Evolutionary conservation across 148 eudicot species (phyloP).

Genomic region (Nepenthes gracilis): DNA sequence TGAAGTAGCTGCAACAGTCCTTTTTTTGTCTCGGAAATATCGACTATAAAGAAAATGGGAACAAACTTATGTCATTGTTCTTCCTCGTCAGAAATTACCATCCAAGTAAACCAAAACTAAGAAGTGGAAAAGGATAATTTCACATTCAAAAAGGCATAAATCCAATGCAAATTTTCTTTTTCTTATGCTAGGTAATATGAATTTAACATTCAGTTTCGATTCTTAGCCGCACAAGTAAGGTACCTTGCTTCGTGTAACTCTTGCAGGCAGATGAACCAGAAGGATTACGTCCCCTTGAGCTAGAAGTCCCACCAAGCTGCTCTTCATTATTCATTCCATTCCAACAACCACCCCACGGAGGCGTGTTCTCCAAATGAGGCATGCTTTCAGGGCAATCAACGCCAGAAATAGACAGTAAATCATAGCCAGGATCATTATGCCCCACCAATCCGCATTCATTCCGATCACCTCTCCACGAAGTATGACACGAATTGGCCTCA

Average conservation of each 20-base stretch:
- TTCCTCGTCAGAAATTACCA: too few relatives aligned
- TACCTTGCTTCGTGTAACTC: constrained; percentile 49
- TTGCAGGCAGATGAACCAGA: constrained; percentile 20
- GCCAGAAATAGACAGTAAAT: constrained; percentile 26
- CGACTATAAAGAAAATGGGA: too few relatives aligned
- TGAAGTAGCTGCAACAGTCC: too few relatives aligned
- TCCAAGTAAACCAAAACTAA: too few relatives aligned
- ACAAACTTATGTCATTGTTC: too few relatives aligned
- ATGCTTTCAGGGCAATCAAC: constrained; percentile 31
- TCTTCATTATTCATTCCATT: constrained; percentile 32
- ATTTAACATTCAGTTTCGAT: background rate
- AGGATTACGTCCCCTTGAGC: constrained; percentile 20
- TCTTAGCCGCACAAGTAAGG: background rate
- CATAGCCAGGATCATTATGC: constrained; percentile 25
- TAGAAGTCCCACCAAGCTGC: constrained; percentile 27
- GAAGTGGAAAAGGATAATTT: too few relatives aligned
- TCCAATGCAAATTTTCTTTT: background rate
- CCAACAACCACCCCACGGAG: constrained; percentile 40
- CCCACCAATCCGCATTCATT: constrained; percentile 27
- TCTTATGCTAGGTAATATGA: too few relatives aligned
- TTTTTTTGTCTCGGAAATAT: too few relatives aligned
- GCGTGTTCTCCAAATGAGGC: constrained; percentile 27
- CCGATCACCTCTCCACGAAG: constrained; percentile 23
- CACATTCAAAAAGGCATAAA: background rate
- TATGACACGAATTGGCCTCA: constrained; percentile 38